Evolutionary conservation across 306 rosid genomes (phyloP).

Genomic region (Cucurbita ficifolia): DNA sequence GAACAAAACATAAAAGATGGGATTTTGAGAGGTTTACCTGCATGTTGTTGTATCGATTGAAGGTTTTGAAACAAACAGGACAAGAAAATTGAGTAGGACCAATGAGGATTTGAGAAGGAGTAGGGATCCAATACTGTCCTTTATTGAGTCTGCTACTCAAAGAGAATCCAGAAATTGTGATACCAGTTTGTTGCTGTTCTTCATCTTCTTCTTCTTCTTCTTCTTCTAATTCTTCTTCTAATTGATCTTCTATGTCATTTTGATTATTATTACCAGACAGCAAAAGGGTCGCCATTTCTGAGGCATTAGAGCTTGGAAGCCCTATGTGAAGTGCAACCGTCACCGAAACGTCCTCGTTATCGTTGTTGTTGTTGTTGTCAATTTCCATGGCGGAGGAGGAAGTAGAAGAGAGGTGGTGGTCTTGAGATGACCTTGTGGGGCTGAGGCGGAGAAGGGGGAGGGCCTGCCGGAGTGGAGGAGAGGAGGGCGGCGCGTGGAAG

Average conservation of each 20-base stretch:
- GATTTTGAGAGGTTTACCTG: constrained; percentile 28
- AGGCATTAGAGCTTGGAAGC: constrained; percentile 87
- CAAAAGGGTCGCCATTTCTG: constrained; percentile 67
- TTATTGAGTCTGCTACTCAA: constrained; percentile 43
- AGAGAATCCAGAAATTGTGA: constrained; percentile 26
- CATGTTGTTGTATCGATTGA: constrained; percentile 99
- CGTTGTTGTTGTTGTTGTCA: constrained; percentile 1
- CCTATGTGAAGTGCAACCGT: constrained; percentile 98
- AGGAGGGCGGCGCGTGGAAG: constrained; percentile 26
- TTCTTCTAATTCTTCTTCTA: constrained; percentile 1
- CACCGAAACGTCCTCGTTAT: constrained; percentile 13
- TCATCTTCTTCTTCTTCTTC: constrained; percentile 3
- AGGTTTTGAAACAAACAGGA: constrained; percentile 92
- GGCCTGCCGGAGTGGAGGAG: constrained; percentile 75
- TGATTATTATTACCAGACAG: constrained; percentile 6
- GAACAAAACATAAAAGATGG: not conserved
- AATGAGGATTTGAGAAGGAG: constrained; percentile 95
- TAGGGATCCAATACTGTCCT: constrained; percentile 97
- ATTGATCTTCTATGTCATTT: constrained; percentile 15
- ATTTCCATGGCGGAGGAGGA: constrained; percentile 26
- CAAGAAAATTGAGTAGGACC: constrained; percentile 96
- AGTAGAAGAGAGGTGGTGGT: not conserved
- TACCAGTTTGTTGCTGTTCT: not conserved
- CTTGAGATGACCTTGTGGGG: constrained; percentile 19
- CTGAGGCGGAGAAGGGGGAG: constrained; percentile 54